Conservation (phyloP, 176 grass and related monocot genomes). For the Cymbopogon citratus region DNA sequence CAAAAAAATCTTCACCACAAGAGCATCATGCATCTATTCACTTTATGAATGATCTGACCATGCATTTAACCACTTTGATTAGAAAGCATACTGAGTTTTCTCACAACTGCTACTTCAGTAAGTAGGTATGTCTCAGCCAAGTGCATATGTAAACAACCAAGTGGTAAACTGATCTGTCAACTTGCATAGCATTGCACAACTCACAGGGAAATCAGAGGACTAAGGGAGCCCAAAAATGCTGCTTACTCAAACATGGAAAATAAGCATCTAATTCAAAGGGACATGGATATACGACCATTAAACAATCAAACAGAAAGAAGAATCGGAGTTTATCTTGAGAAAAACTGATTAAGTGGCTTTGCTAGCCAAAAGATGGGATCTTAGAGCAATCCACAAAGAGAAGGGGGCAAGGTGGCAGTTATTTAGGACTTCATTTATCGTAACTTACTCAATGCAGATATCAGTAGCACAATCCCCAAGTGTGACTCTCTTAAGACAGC, state of each 20-base stretch:
- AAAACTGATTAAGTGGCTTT: not conserved
- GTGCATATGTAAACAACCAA: not conserved
- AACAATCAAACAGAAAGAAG: constrained; percentile 10
- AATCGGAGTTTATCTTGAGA: not conserved
- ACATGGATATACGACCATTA: not conserved
- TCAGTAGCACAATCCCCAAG: constrained; percentile 70
- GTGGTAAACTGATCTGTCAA: not conserved
- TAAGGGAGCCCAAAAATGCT: not conserved
- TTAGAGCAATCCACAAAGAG: not conserved
- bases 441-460: constrained; percentile 84
- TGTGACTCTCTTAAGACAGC: constrained; percentile 64
- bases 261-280: not conserved
- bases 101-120: not conserved
- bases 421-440: not conserved
- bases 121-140: not conserved
- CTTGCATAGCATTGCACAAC: not conserved
- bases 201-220: not conserved
- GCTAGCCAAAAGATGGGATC: not conserved
- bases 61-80: not conserved
- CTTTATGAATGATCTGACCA: constrained; percentile 6
- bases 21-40: not conserved
- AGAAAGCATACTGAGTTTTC: not conserved
- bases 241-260: not conserved
- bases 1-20: not conserved
- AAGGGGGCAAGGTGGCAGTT: not conserved